Evolutionary conservation across 2,329 filamentous ascomycete species (phyloP).

Genomic region (Mariannaea sp.): DNA sequence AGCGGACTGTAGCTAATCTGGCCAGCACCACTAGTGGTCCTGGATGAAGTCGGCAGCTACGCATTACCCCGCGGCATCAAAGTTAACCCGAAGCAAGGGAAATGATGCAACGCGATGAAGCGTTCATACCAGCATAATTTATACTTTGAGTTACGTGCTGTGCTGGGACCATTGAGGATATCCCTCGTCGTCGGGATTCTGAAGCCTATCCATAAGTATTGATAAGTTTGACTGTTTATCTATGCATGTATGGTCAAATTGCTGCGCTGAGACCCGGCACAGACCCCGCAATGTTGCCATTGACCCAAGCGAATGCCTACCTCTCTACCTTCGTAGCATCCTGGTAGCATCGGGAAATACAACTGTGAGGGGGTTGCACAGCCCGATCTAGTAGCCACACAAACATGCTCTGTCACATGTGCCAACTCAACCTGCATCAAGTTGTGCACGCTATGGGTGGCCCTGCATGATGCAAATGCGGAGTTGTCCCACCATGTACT

Average conservation of each 20-base stretch:
- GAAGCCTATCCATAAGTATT: not conserved
- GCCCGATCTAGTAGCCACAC: slow-evolving; percentile 5
- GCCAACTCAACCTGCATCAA: slow-evolving; percentile 24
- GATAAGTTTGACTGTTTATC: no score
- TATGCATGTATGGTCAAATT: not conserved
- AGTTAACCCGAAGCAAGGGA: no score
- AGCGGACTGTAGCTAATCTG: slow-evolving; percentile 2
- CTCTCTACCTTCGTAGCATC: no score
- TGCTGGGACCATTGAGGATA: no score
- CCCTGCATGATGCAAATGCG: not conserved
- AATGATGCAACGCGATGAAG: no score
- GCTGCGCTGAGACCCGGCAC: slow-evolving; percentile 6
- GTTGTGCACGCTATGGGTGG: not conserved
- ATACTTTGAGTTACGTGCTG: no score
- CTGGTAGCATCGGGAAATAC: slow-evolving; percentile 13
- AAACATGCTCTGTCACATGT: slow-evolving; percentile 9
- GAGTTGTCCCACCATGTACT: not conserved
- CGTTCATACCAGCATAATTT: no score
- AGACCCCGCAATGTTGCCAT: not conserved
- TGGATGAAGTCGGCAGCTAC: no score
- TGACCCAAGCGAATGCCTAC: slow-evolving; percentile 1
- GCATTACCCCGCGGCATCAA: slow-evolving; percentile 14
- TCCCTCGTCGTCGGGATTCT: no score
- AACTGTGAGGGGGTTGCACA: slow-evolving; percentile 7
- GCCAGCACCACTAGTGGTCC: slow-evolving; percentile 9